A percentile compares a stretch with the other conserved stretches of the same genome.
phyloP scores from a whole-genome alignment of 2,329 filamentous ascomycete species.

The Chrysosphaeria jannelii region DNA sequence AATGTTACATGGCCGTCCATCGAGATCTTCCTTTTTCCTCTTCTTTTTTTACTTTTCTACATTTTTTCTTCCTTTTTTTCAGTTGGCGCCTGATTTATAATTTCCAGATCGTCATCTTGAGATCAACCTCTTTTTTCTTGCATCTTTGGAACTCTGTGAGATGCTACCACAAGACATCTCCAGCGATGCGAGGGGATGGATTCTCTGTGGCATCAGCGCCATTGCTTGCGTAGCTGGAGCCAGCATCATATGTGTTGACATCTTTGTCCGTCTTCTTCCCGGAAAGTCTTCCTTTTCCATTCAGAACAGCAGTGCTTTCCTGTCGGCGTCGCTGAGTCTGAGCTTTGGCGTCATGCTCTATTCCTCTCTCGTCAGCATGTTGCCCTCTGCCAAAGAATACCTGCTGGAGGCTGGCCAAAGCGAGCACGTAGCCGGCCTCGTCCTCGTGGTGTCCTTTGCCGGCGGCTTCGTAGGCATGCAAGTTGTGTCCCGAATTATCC shows the following conservation, averaged over 20 bases:
- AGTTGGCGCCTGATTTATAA: not conserved
- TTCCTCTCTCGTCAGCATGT: conserved; percentile 28
- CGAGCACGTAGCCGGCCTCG: conserved; percentile 33
- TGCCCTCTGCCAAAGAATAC: conserved; percentile 60
- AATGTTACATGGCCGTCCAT: too few species aligned
- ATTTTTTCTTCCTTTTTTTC: not conserved
- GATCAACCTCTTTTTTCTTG: not conserved
- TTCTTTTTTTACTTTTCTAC: not conserved
- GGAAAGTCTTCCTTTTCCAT: conserved; percentile 56
- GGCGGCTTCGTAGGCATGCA: conserved; percentile 50
- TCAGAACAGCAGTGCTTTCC: conserved; percentile 63
- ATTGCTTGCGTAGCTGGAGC: conserved; percentile 44
- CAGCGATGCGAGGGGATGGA: conserved; percentile 80
- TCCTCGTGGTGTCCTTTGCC: conserved; percentile 39
- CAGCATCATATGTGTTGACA: conserved; percentile 62
- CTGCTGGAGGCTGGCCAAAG: conserved; percentile 37
- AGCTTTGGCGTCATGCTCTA: conserved; percentile 90
- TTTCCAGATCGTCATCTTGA: not conserved
- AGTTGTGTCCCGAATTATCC: conserved; percentile 37
- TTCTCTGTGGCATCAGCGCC: conserved; percentile 66
- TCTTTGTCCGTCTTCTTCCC: conserved; percentile 41
- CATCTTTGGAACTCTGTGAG: not conserved
- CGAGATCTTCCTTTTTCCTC: not conserved
- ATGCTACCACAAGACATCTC: conserved; percentile 17
- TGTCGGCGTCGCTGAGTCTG: conserved; percentile 65